Evolutionary conservation across 2,329 filamentous ascomycete species (phyloP).

Genomic region (Pezicula radicicola): DNA sequence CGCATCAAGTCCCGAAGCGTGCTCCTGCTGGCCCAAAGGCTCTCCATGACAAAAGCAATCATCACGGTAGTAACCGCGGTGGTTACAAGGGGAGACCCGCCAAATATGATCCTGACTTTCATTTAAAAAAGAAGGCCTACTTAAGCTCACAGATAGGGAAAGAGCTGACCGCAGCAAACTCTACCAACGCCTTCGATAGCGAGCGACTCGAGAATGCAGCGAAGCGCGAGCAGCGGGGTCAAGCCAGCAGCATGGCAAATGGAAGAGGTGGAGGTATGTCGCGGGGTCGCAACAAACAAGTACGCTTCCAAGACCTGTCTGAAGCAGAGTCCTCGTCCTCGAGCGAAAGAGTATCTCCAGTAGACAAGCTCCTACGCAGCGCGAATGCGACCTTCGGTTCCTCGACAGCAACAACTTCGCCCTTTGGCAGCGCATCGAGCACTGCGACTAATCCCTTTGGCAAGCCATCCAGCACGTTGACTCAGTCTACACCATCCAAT

Average conservation of each 20-base stretch:
- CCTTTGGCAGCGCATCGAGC: neutral
- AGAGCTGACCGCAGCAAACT: slow-evolving; percentile 4
- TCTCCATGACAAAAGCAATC: slow-evolving; percentile 14
- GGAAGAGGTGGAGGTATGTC: slow-evolving; percentile 14
- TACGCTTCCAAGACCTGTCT: slow-evolving; percentile 14
- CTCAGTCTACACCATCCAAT: slow-evolving; percentile 6
- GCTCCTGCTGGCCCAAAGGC: slow-evolving; percentile 1
- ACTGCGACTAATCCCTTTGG: slow-evolving; percentile 7
- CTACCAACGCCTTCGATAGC: slow-evolving; percentile 23
- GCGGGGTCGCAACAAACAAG: slow-evolving; percentile 19
- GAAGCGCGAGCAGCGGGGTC: slow-evolving; percentile 23
- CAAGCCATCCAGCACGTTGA: slow-evolving; percentile 12
- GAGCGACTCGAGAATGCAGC: slow-evolving; percentile 30
- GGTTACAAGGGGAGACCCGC: slow-evolving; percentile 5
- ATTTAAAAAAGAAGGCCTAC: slow-evolving; percentile 8
- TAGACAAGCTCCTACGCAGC: neutral
- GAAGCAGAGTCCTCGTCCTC: neutral
- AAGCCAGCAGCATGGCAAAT: slow-evolving; percentile 15
- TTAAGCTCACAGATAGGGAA: slow-evolving; percentile 9
- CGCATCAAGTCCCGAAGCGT: too few relatives aligned
- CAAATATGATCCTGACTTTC: slow-evolving; percentile 2
- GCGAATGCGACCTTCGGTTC: neutral
- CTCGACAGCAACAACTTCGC: neutral
- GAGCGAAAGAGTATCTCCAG: neutral
- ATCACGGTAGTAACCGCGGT: slow-evolving; percentile 1